Conservation (phyloP, 2,329 filamentous ascomycete species). For the Chaetomium olivaceum region DNA sequence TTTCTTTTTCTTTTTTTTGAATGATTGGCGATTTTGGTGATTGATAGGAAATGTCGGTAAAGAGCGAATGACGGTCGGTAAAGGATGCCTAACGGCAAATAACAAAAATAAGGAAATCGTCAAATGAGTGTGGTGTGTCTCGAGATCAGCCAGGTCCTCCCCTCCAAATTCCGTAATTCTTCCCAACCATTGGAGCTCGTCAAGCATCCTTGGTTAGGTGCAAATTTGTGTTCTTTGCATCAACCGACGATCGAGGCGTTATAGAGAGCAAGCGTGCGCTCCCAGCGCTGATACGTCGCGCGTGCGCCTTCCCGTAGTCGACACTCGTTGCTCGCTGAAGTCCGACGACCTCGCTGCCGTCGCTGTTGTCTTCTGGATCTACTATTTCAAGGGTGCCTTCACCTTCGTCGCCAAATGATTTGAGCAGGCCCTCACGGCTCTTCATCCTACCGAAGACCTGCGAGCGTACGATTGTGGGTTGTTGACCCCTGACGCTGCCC, state of each 20-base stretch:
- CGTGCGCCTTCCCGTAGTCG: slow-evolving; percentile 65
- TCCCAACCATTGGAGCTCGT: slow-evolving; percentile 7
- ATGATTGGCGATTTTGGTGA: background rate
- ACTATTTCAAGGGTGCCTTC: slow-evolving; percentile 28
- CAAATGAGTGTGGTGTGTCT: slow-evolving; percentile 28
- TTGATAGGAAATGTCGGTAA: slow-evolving; percentile 5
- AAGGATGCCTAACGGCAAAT: background rate
- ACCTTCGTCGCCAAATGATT: slow-evolving; percentile 43
- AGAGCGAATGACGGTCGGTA: slow-evolving; percentile 12
- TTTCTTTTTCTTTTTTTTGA: background rate
- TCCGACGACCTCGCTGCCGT: slow-evolving; percentile 41
- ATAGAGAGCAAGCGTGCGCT: slow-evolving; percentile 75
- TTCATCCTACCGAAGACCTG: slow-evolving; percentile 48
- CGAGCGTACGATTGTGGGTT: slow-evolving; percentile 62
- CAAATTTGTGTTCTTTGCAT: slow-evolving; percentile 45
- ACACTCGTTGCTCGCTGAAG: slow-evolving; percentile 70
- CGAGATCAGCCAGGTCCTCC: slow-evolving; percentile 24
- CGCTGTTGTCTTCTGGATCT: slow-evolving; percentile 24
- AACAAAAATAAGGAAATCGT: slow-evolving; percentile 28
- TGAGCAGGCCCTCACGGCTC: slow-evolving; percentile 55
- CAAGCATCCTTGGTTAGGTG: slow-evolving; percentile 17
- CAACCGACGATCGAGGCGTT: slow-evolving; percentile 55
- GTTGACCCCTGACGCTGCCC: slow-evolving; percentile 53
- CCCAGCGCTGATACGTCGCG: slow-evolving; percentile 72
- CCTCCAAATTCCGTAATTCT: background rate